Evolutionary conservation across 768 basidiomycete genomes (phyloP), one percentile per base, ranked within the genome.

Genomic region (Brasilioporus rufonigricans): DNA sequence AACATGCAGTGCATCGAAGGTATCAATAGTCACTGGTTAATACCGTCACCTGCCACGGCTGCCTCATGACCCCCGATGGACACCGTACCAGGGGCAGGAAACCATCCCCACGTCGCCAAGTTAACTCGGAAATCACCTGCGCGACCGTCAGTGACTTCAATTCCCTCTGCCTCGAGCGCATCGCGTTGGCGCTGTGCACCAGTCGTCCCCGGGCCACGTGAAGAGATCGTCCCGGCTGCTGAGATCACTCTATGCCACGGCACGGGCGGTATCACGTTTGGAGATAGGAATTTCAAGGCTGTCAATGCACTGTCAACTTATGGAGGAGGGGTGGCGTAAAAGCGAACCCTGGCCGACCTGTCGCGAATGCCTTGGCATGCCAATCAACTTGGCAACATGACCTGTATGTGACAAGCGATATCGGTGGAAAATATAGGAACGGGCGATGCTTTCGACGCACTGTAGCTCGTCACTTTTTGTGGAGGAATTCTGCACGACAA

Each of bases 201-300:
- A 38, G 80, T 74, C 4, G 93, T 93, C 4, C 85, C 88, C 4
- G 93, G 91, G 0, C 89, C 92, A 41, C 93, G 80, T 8, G 91
- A 93, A 2, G 91, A 91, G 59, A 91, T 88, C 1, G 76, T 71
- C 1, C 91, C 91, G 0, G 84, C 78, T 0, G 89, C 77, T 4
- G 82, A 78, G 14, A 93, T 75, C 5, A 93, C 89, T 29, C 91
- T 82, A 57, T 92, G 79, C 91, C 91, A 93, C 0, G 91, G 91
- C 1, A 93, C 81, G 8, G 86, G 84, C 0, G 86, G 85, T 24
- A 76, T 75, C 2, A 77, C 75, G 21, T 78, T 76, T 0, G 82
- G 78, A 0, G 82, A 79, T 5, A 92, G 70, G 60, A 85, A 87
- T 63, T 92, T 92, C 46, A 93, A 77, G n/a, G 91, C 90, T 93